phyloP scores from a whole-genome alignment of 2,329 filamentous ascomycete species.

The Exophiala dermatitidis region DNA sequence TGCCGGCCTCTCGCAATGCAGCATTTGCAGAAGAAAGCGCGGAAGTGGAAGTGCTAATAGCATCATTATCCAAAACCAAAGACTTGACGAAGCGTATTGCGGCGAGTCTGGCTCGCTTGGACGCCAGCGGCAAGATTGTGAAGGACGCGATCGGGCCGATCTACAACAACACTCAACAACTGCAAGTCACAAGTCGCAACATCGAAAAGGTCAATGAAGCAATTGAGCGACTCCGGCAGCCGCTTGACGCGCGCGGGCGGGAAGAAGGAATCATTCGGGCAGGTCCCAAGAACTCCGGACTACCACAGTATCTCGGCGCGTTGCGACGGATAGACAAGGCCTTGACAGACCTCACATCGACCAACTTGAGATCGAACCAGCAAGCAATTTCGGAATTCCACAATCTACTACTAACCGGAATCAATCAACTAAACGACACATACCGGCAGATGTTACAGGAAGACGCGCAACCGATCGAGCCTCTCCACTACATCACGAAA shows the following conservation, averaged over 20 bases:
- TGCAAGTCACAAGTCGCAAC: slow-evolving; percentile 83
- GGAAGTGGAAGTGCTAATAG: slow-evolving; percentile 59
- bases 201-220: slow-evolving; percentile 78
- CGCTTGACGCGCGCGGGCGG: slow-evolving; percentile 83
- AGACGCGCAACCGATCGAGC: slow-evolving; percentile 74
- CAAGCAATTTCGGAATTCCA: slow-evolving; percentile 75
- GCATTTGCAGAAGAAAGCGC: slow-evolving; percentile 60
- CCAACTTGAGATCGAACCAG: slow-evolving; percentile 89
- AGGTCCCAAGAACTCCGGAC: slow-evolving; percentile 74
- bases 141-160: slow-evolving; percentile 88
- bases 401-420: slow-evolving; percentile 69
- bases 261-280: slow-evolving; percentile 87
- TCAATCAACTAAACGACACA: slow-evolving; percentile 72
- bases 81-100: slow-evolving; percentile 94
- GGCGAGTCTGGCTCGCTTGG: slow-evolving; percentile 72
- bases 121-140: slow-evolving; percentile 82
- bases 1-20: slow-evolving; percentile 51
- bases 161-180: slow-evolving; percentile 80
- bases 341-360: slow-evolving; percentile 73
- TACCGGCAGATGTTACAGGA: slow-evolving; percentile 74
- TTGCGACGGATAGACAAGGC: slow-evolving; percentile 82
- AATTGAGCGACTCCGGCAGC: slow-evolving; percentile 81
- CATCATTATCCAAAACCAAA: slow-evolving; percentile 81
- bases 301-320: slow-evolving; percentile 79
- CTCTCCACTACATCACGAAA: slow-evolving; percentile 88